Conservation (phyloP, 805 yeast species). For the Priceomyces fermenticarens region DNA sequence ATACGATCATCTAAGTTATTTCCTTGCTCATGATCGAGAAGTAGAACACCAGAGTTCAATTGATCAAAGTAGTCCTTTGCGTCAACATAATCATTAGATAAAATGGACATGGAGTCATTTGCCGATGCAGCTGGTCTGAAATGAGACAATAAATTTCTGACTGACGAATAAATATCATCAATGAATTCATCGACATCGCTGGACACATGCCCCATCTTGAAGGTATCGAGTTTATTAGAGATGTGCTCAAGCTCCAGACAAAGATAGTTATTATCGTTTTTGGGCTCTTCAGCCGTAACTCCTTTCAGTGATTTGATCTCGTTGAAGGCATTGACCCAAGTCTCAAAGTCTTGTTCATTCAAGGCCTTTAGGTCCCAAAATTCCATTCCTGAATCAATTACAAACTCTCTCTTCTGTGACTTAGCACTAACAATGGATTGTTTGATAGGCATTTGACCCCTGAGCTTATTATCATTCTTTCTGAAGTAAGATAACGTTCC, state of each 20-base stretch:
- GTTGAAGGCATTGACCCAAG: slow-evolving; percentile 83
- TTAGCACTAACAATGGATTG: slow-evolving; percentile 82
- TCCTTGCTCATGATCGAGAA: slow-evolving; percentile 24
- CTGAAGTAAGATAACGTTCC: slow-evolving; percentile 84
- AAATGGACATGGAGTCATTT: slow-evolving; percentile 25
- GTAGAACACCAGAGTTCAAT: slow-evolving; percentile 51
- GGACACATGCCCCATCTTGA: slow-evolving; percentile 10
- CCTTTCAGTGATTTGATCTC: slow-evolving; percentile 34
- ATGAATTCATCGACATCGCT: slow-evolving; percentile 5
- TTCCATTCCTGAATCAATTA: slow-evolving; percentile 92
- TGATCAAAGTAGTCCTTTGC: slow-evolving; percentile 63
- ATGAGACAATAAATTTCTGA: slow-evolving; percentile 14
- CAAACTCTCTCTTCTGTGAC: slow-evolving; percentile 61
- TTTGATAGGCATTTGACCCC: slow-evolving; percentile 90
- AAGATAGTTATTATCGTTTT: slow-evolving; percentile 10
- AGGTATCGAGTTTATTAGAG: slow-evolving; percentile 18
- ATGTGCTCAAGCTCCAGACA: slow-evolving; percentile 15
- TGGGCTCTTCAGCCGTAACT: slow-evolving; percentile 4
- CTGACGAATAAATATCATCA: slow-evolving; percentile 15
- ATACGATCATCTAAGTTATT: slow-evolving; percentile 4
- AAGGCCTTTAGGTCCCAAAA: slow-evolving; percentile 83
- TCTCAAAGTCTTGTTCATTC: slow-evolving; percentile 61
- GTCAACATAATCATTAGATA: slow-evolving; percentile 46
- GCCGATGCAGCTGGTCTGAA: slow-evolving; percentile 9
- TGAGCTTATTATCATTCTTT: slow-evolving; percentile 63